These are phyloP conservation scores for Raddia distichophylla DNA, from an alignment of 176 grass and related monocot genomes.

Conservation along the genomic window DNA sequence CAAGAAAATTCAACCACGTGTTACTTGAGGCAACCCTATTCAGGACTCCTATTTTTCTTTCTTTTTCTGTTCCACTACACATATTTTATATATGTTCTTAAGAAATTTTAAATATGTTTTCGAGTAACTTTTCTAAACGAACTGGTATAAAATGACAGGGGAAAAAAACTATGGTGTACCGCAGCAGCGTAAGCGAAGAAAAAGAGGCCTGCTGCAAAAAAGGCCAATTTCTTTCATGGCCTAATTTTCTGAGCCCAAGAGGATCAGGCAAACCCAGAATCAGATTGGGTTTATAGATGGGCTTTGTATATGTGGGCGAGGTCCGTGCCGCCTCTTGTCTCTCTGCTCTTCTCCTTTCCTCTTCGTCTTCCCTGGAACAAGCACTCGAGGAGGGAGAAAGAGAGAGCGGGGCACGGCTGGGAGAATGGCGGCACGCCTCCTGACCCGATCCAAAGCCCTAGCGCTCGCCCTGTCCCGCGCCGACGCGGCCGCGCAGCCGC, in stretches of 20 bases:
- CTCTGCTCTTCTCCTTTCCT: no score
- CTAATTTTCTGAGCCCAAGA: no score
- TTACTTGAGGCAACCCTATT: not conserved
- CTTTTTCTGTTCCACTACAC: not conserved
- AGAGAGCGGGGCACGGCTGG: not conserved
- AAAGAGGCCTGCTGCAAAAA: not conserved
- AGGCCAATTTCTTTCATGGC: not conserved
- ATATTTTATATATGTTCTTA: not conserved
- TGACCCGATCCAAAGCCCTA: conserved; percentile 55
- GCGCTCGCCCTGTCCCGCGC: conserved; percentile 31
- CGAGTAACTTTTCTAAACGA: not conserved
- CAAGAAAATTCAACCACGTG: not conserved
- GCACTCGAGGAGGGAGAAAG: not conserved
- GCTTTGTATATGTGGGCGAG: not conserved
- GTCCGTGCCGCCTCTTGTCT: no score
- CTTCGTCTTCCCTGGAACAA: not conserved
- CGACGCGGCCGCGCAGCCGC: conserved; percentile 4
- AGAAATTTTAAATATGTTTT: not conserved
- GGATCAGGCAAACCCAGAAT: no score
- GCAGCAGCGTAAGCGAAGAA: not conserved
- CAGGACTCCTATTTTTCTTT: not conserved
- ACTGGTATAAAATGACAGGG: no score
- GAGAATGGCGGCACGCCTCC: conserved; percentile 54
- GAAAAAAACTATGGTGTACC: not conserved
- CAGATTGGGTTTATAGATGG: no score